Percentiles rank a stretch among this genome's conserved stretches.
These are phyloP conservation scores for Rhododendron ovatum DNA, from an alignment of 148 eudicot genomes.

Conservation along the genomic window DNA sequence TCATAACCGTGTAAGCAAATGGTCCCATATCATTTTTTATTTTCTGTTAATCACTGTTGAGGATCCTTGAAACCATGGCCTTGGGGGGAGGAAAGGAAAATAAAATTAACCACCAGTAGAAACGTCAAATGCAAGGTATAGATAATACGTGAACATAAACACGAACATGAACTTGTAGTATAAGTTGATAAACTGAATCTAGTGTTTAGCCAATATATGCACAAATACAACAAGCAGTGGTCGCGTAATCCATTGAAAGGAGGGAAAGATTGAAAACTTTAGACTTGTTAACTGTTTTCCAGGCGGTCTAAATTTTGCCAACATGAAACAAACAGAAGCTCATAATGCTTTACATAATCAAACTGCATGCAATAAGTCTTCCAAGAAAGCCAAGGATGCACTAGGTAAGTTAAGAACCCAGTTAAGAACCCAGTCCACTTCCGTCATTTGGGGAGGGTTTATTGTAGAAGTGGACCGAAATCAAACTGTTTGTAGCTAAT, in stretches of 20 bases:
- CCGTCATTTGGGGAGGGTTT: slow-evolving; percentile 26
- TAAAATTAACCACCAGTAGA: too few relatives aligned
- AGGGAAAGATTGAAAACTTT: neutral
- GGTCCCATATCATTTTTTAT: too few relatives aligned
- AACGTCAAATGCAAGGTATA: too few relatives aligned
- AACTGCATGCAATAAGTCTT: neutral
- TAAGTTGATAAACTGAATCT: neutral
- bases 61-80: too few relatives aligned
- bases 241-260: neutral
- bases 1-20: too few relatives aligned
- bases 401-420: slow-evolving; percentile 26
- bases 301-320: neutral
- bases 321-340: neutral
- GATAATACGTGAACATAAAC: too few relatives aligned
- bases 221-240: neutral
- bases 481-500: slow-evolving; percentile 31
- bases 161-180: too few relatives aligned
- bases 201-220: neutral
- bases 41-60: too few relatives aligned
- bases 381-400: slow-evolving; percentile 18
- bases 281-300: neutral
- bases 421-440: slow-evolving; percentile 20
- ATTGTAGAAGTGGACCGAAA: slow-evolving; percentile 35
- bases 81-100: too few relatives aligned
- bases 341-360: neutral